Evolutionary conservation across 257 asterid genomes (phyloP).

Genomic region (Buddleja alternifolia): DNA sequence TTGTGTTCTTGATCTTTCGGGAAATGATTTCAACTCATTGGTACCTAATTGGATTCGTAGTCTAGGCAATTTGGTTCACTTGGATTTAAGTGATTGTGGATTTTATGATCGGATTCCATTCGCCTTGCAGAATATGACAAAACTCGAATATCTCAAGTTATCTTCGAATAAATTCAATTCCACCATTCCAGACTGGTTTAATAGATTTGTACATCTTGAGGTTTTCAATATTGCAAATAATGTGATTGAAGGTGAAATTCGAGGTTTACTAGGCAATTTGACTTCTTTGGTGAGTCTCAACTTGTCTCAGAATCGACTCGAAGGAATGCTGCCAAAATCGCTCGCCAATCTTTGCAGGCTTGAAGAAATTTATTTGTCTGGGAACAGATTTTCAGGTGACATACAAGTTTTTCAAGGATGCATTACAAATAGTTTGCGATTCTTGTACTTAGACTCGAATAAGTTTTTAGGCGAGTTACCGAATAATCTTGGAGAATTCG

Average conservation of each 20-base stretch:
- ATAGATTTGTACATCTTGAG: conserved; percentile 7
- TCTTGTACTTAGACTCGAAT: conserved; percentile 14
- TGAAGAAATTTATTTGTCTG: conserved; percentile 10
- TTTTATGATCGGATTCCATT: conserved; percentile 9
- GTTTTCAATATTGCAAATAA: conserved; percentile 17
- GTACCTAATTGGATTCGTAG: conserved; percentile 34
- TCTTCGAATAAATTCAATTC: conserved; percentile 27
- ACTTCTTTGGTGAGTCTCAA: conserved; percentile 20
- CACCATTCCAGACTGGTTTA: conserved; percentile 11
- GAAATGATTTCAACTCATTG: conserved; percentile 21
- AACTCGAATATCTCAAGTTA: conserved; percentile 21
- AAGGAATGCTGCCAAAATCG: conserved; percentile 20
- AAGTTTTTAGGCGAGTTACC: conserved; percentile 20
- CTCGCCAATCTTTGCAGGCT: conserved; percentile 14
- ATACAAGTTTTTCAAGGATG: conserved; percentile 12
- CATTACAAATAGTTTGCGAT: neutral
- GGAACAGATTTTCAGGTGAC: conserved; percentile 14
- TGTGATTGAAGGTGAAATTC: conserved; percentile 18
- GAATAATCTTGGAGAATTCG: neutral
- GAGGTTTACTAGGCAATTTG: neutral
- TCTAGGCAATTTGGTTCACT: conserved; percentile 24
- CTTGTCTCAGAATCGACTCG: conserved; percentile 14
- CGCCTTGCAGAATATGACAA: conserved; percentile 16
- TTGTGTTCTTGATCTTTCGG: conserved; percentile 20
- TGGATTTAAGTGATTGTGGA: conserved; percentile 27